A percentile compares a stretch with the other conserved stretches of the same genome.
Evolutionary conservation across 2,329 filamentous ascomycete species (phyloP).

Genomic region (Lasiodiplodia sp.): DNA sequence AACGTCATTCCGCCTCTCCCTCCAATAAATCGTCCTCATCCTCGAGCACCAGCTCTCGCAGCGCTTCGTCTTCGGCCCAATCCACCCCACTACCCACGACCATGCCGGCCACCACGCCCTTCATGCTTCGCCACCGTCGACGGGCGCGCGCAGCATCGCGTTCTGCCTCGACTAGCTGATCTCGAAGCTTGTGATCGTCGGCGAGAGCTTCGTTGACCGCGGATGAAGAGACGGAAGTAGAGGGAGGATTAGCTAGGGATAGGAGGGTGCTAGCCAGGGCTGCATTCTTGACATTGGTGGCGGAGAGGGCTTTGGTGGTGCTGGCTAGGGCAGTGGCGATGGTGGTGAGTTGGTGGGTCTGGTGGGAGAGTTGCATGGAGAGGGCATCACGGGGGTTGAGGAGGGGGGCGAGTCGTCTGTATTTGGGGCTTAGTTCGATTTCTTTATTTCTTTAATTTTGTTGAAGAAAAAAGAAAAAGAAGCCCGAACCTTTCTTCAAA

Average conservation of each 20-base stretch:
- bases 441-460: neutral
- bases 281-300: slow-evolving; percentile 66
- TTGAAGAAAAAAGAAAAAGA: neutral
- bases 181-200: slow-evolving; percentile 59
- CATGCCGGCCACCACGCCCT: slow-evolving; percentile 78
- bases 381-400: slow-evolving; percentile 72
- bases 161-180: slow-evolving; percentile 67
- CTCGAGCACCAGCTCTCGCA: slow-evolving; percentile 77
- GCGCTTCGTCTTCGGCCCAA: slow-evolving; percentile 73
- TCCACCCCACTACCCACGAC: slow-evolving; percentile 83
- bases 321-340: slow-evolving; percentile 62
- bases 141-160: slow-evolving; percentile 67
- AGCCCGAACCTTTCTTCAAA: slow-evolving; percentile 69
- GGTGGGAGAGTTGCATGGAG: slow-evolving; percentile 68
- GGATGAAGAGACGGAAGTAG: slow-evolving; percentile 44
- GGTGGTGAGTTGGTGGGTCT: slow-evolving; percentile 62
- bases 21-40: slow-evolving; percentile 52
- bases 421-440: slow-evolving; percentile 21
- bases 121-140: slow-evolving; percentile 76
- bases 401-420: slow-evolving; percentile 71
- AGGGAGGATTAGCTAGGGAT: slow-evolving; percentile 60
- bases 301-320: slow-evolving; percentile 66
- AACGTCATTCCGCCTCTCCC: neutral
- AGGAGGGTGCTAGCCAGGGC: slow-evolving; percentile 69
- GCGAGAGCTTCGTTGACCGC: slow-evolving; percentile 53